Percentiles rank a stretch among this genome's conserved stretches.
Evolutionary conservation across 805 yeast genomes (phyloP).

Genomic region (Yamadazyma takamatsuzukensis): DNA sequence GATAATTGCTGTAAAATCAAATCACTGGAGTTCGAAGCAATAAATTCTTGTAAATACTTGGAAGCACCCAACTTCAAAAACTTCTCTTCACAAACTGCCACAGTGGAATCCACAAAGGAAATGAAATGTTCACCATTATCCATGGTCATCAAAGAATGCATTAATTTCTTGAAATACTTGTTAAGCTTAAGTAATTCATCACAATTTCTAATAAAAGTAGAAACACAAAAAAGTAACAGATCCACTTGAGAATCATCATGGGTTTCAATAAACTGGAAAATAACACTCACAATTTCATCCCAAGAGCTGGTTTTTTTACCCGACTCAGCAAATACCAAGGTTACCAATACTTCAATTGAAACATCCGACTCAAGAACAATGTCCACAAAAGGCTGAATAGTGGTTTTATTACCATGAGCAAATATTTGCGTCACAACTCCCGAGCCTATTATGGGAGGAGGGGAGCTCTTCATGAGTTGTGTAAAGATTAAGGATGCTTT

Average conservation of each 20-base stretch:
- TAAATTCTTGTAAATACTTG: conserved; percentile 7
- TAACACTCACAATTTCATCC: conserved; percentile 27
- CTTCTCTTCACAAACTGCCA: conserved; percentile 10
- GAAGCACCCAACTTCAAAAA: conserved; percentile 4
- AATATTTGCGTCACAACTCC: conserved; percentile 56
- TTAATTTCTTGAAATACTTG: conserved; percentile 35
- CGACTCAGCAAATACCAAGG: conserved; percentile 63
- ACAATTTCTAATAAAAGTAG: conserved; percentile 54
- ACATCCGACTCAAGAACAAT: conserved; percentile 1
- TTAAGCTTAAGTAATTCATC: conserved; percentile 35
- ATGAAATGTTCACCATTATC: conserved; percentile 9
- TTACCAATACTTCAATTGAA: conserved; percentile 37
- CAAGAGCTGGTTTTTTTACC: conserved; percentile 62
- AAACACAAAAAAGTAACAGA: conserved; percentile 36
- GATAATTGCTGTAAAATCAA: conserved; percentile 8
- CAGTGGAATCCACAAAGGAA: conserved; percentile 9
- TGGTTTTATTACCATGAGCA: conserved; percentile 43
- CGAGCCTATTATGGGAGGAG: conserved; percentile 38
- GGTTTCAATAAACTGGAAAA: conserved; percentile 9
- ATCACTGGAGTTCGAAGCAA: conserved; percentile 4
- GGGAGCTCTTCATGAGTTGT: conserved; percentile 25
- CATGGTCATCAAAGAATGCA: conserved; percentile 1
- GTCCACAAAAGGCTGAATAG: conserved; percentile 8
- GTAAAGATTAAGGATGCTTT: conserved; percentile 53
- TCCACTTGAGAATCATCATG: conserved; percentile 4